Percentiles rank a stretch among this genome's conserved stretches.
Conservation (phyloP, 495 filamentous ascomycete species). For the Rhypophila decipiens region DNA sequence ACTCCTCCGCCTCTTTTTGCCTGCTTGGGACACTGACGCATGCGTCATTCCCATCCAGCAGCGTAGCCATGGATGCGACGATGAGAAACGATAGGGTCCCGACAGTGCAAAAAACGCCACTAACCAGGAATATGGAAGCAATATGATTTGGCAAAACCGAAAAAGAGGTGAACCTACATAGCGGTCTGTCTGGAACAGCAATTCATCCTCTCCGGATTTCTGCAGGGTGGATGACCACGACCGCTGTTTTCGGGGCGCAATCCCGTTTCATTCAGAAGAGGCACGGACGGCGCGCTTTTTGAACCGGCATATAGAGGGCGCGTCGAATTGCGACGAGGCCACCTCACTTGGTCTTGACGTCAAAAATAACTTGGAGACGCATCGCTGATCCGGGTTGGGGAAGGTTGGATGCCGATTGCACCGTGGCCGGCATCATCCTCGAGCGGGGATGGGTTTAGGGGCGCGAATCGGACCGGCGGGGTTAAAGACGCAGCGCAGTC, state of each 20-base stretch:
- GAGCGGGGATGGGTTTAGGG: too few species aligned
- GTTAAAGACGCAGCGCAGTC: slow-evolving; percentile 19
- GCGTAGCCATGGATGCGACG: slow-evolving; percentile 16
- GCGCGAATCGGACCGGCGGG: slow-evolving; percentile 18
- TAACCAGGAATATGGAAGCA: slow-evolving; percentile 6
- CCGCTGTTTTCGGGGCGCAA: slow-evolving; percentile 19
- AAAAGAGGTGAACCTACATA: slow-evolving; percentile 4
- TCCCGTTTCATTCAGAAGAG: slow-evolving; percentile 17
- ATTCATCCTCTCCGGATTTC: slow-evolving; percentile 16
- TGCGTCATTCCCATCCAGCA: slow-evolving; percentile 9
- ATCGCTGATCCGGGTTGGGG: slow-evolving; percentile 4
- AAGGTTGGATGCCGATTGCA: not conserved
- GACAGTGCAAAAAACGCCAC: slow-evolving; percentile 10
- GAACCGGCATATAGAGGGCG: slow-evolving; percentile 5
- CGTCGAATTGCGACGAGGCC: not conserved
- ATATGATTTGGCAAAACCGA: slow-evolving; percentile 10
- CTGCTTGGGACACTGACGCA: not conserved
- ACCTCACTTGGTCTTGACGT: not conserved
- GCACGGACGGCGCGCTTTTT: too few species aligned
- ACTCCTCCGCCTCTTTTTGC: too few species aligned
- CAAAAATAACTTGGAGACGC: too few species aligned
- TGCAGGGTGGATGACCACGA: slow-evolving; percentile 12
- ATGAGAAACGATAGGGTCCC: slow-evolving; percentile 6
- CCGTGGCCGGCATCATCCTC: not conserved
- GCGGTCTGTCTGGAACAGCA: slow-evolving; percentile 2